Percentiles rank a stretch among this genome's conserved stretches.
Evolutionary conservation across 306 rosid species (phyloP).

Genomic region (Casuarina glauca): DNA sequence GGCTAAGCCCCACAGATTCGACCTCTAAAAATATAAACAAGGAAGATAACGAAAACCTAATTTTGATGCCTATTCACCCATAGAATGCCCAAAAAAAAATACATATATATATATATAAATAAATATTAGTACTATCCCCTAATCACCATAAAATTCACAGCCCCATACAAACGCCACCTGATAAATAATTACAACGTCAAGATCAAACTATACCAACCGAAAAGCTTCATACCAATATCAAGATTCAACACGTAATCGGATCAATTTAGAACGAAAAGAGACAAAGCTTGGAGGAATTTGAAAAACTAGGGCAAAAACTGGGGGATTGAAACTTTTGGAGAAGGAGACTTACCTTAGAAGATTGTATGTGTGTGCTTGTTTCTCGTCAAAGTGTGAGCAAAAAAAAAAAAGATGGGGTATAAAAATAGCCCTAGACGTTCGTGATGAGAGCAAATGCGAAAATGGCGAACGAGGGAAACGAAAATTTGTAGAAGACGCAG

Average conservation of each 20-base stretch:
- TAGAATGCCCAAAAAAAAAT: conserved; percentile 3
- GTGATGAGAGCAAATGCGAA: conserved; percentile 13
- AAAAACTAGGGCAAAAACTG: conserved; percentile 24
- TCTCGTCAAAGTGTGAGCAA: conserved; percentile 10
- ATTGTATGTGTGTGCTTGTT: conserved; percentile 3
- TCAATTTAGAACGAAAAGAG: conserved; percentile 23
- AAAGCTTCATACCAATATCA: conserved; percentile 1
- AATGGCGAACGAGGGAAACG: conserved; percentile 1
- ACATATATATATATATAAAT: no score
- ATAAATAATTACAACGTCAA: conserved; percentile 33
- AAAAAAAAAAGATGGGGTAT: neutral
- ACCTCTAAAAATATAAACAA: conserved; percentile 47
- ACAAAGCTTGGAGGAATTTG: conserved; percentile 32
- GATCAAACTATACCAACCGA: conserved; percentile 29
- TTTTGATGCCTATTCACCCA: conserved; percentile 32
- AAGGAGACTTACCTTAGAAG: conserved; percentile 55
- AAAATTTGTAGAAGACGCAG: conserved; percentile 33
- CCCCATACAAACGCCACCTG: conserved; percentile 57
- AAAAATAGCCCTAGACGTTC: conserved; percentile 30
- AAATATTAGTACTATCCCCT: conserved; percentile 25
- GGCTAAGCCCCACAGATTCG: conserved; percentile 45
- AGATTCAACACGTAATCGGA: conserved; percentile 30
- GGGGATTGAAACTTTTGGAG: conserved; percentile 24
- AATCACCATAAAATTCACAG: conserved; percentile 53
- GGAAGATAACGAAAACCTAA: conserved; percentile 49